Percentiles rank a stretch among this genome's conserved stretches.
phyloP scores from a whole-genome alignment of 2,329 filamentous ascomycete species.

The Pseudogymnoascus sp. region DNA sequence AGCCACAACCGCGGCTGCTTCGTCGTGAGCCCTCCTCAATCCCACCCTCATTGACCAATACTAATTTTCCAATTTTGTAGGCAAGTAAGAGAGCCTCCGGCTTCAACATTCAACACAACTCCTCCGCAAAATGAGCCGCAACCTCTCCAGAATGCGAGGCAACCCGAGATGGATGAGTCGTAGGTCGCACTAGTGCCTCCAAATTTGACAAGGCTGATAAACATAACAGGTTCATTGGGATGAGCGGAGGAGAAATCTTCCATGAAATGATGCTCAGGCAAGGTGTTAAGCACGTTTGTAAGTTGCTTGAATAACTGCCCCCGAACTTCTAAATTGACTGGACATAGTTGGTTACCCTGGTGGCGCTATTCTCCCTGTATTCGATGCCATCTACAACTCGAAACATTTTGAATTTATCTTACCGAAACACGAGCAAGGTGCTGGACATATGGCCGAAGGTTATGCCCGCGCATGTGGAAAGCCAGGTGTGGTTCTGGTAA shows the following conservation, averaged over 20 bases:
- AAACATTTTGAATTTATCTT: conserved; percentile 94
- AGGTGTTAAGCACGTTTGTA: conserved; percentile 88
- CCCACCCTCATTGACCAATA: conserved; percentile 10
- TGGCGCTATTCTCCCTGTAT: conserved; percentile 93
- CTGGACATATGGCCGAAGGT: conserved; percentile 96
- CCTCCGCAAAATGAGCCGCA: conserved; percentile 54
- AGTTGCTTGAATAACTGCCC: conserved; percentile 28
- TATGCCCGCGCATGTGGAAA: conserved; percentile 91
- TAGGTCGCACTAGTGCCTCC: conserved; percentile 33
- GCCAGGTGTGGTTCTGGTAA: conserved; percentile 92
- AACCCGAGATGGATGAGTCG: conserved; percentile 71
- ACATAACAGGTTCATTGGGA: conserved; percentile 70
- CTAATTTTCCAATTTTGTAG: conserved; percentile 31
- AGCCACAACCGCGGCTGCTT: conserved; percentile 42
- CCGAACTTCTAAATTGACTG: not conserved
- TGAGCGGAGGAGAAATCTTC: conserved; percentile 93
- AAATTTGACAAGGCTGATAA: conserved; percentile 9
- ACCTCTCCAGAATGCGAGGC: conserved; percentile 54
- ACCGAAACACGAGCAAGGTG: conserved; percentile 92
- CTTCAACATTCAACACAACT: conserved; percentile 51
- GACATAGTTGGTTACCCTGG: conserved; percentile 75
- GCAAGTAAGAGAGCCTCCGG: conserved; percentile 51
- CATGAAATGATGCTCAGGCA: conserved; percentile 98
- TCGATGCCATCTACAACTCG: conserved; percentile 98
- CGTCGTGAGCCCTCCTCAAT: conserved; percentile 42